A percentile compares a stretch with the other conserved stretches of the same genome.
Conservation (phyloP, 176 grass and related monocot species). For the Thalia dealbata region DNA sequence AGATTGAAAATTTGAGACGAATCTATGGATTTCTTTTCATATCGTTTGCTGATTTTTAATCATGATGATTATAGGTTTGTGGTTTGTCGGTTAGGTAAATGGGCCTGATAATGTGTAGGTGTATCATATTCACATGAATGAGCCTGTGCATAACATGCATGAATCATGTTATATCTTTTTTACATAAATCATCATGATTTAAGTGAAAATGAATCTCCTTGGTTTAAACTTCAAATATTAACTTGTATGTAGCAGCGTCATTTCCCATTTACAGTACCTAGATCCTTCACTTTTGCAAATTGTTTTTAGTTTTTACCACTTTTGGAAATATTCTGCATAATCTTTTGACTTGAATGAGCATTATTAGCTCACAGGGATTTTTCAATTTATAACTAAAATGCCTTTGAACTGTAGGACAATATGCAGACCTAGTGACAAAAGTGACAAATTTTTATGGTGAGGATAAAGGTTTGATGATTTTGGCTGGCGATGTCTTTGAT, state of each 20-base stretch:
- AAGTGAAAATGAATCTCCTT: not conserved
- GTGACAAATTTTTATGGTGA: slow-evolving; percentile 78
- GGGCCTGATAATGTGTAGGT: too few relatives aligned
- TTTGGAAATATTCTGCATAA: not conserved
- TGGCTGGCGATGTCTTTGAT: slow-evolving; percentile 90
- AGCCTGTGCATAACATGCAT: too few relatives aligned
- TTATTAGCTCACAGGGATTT: not conserved
- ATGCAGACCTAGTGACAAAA: slow-evolving; percentile 62
- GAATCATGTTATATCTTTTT: not conserved
- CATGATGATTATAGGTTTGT: too few relatives aligned
- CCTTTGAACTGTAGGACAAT: slow-evolving; percentile 37
- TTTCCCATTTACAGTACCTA: not conserved
- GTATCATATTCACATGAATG: too few relatives aligned
- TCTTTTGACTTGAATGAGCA: not conserved
- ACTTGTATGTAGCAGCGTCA: not conserved
- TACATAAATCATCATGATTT: not conserved
- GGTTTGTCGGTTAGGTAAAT: too few relatives aligned
- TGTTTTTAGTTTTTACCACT: not conserved
- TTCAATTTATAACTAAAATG: not conserved
- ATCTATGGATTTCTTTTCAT: too few relatives aligned
- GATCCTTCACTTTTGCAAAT: not conserved
- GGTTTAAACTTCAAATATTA: not conserved
- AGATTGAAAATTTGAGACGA: too few relatives aligned
- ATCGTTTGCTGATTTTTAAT: too few relatives aligned
- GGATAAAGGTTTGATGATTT: slow-evolving; percentile 82